phyloP scores from a whole-genome alignment of 768 basidiomycete genomes.

The Tulasnella sp. region DNA sequence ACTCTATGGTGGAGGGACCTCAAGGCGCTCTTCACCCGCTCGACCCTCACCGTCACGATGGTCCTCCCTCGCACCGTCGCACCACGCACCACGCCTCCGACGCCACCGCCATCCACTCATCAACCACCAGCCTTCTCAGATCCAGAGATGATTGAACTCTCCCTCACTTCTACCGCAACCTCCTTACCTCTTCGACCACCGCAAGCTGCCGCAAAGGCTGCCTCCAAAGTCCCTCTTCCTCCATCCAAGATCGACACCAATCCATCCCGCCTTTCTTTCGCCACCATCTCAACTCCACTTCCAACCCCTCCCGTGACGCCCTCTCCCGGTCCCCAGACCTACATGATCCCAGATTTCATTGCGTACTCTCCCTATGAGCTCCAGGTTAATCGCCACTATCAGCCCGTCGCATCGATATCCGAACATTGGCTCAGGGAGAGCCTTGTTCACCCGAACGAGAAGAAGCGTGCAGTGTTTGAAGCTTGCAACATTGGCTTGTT shows the following conservation, averaged over 20 bases:
- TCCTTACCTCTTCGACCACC: not conserved
- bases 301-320: not conserved
- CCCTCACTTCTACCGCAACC: not conserved
- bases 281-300: not conserved
- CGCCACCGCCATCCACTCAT: not conserved
- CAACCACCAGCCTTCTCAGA: not conserved
- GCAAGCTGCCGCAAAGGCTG: not conserved
- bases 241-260: not conserved
- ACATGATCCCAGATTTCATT: constrained; percentile 64
- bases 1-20: not conserved
- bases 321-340: not conserved
- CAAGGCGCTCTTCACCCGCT: constrained; percentile 6
- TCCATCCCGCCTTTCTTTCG: not conserved
- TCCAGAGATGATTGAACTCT: not conserved
- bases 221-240: not conserved
- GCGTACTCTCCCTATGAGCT: constrained; percentile 40
- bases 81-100: not conserved
- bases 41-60: not conserved
- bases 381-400: constrained; percentile 6
- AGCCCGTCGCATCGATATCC: not conserved
- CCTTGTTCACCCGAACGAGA: not conserved
- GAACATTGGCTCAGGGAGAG: constrained; percentile 11
- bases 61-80: not conserved
- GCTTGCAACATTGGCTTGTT: constrained; percentile 34
- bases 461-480: constrained; percentile 1